phyloP scores from a whole-genome alignment of 2,329 filamentous ascomycete species.

The Venturia oleaginea region DNA sequence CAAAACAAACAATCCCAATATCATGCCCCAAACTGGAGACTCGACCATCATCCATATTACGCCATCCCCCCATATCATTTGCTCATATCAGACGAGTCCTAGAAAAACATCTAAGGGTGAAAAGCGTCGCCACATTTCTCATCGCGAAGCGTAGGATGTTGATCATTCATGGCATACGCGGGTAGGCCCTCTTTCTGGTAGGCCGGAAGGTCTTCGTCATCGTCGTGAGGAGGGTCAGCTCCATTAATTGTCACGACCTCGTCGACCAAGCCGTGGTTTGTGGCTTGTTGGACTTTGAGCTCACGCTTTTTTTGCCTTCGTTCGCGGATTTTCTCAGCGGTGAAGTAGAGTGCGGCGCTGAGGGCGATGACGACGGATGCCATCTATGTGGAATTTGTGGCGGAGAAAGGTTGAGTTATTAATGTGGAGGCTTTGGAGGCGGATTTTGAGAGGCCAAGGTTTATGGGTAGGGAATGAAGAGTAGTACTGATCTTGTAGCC shows the following conservation, averaged over 20 bases:
- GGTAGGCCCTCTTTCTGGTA: background rate
- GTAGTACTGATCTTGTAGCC: background rate
- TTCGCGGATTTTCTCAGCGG: slow-evolving; percentile 3
- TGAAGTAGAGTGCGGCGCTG: background rate
- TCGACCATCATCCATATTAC: background rate
- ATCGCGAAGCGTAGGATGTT: background rate
- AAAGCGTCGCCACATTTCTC: background rate
- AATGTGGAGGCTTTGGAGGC: background rate
- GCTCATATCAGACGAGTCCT: background rate
- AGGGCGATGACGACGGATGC: background rate
- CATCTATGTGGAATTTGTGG: background rate
- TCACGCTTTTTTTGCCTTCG: background rate
- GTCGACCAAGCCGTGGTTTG: background rate
- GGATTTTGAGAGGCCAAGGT: background rate
- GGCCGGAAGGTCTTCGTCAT: background rate
- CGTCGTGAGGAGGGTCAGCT: background rate
- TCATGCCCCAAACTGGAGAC: background rate
- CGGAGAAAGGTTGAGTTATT: background rate
- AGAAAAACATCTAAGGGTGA: background rate
- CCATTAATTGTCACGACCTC: background rate
- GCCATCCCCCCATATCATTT: background rate
- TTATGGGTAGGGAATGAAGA: background rate
- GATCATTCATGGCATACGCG: background rate
- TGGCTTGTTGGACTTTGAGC: background rate
- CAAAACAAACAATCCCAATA: background rate